Conservation (phyloP, 2,329 filamentous ascomycete species). For the Penicillium hesseltinei region DNA sequence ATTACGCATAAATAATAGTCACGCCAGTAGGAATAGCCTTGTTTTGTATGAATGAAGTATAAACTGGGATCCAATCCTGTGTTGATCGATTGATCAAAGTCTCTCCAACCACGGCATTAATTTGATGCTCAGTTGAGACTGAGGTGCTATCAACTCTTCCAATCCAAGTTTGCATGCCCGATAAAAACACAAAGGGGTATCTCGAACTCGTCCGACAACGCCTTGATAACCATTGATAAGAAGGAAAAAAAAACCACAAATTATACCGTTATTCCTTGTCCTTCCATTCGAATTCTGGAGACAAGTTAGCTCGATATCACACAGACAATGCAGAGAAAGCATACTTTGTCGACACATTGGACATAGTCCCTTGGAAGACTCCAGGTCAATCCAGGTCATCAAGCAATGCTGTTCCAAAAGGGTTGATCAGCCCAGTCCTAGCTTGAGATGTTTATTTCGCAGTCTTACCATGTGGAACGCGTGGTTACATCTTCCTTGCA, state of each 20-base stretch:
- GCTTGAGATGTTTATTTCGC: constrained; percentile 7
- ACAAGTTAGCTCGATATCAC: constrained; percentile 15
- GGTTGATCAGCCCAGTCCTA: constrained; percentile 7
- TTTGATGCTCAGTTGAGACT: not conserved
- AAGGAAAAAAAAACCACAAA: not conserved
- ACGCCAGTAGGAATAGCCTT: not conserved
- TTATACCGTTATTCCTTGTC: constrained; percentile 32
- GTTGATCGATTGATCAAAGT: not conserved
- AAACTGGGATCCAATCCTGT: not conserved
- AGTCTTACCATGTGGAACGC: constrained; percentile 87
- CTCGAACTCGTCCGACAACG: constrained; percentile 3
- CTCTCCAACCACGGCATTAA: not conserved
- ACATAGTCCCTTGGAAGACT: constrained; percentile 87
- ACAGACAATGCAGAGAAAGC: constrained; percentile 20
- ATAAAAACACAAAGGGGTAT: constrained; percentile 8
- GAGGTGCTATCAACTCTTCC: not conserved
- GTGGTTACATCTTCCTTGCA: constrained; percentile 94
- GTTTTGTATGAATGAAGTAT: not conserved
- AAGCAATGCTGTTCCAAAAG: constrained; percentile 74
- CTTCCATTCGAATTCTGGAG: constrained; percentile 55
- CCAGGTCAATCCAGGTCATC: constrained; percentile 82
- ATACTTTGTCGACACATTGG: constrained; percentile 96
- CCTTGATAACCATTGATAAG: constrained; percentile 2
- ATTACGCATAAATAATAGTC: not conserved
- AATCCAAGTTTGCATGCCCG: not conserved